Percentiles rank a stretch among this genome's conserved stretches.
Conservation (phyloP, 2,329 filamentous ascomycete genomes). For the Fusarium buharicum region DNA sequence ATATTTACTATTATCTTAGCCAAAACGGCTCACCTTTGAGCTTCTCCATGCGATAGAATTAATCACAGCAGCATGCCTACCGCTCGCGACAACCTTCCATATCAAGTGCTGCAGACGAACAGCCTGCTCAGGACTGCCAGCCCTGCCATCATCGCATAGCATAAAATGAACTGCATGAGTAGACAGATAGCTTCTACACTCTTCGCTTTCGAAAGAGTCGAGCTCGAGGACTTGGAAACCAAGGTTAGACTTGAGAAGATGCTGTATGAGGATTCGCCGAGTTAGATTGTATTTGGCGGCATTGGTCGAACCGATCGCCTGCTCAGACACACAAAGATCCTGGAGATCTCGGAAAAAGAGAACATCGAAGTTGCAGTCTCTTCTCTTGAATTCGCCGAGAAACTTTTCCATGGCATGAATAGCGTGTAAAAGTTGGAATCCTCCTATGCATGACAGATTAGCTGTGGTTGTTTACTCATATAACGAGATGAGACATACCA, state of each 20-base stretch:
- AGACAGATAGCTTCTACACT: conserved; percentile 66
- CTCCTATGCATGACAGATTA: conserved; percentile 53
- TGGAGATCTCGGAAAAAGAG: conserved; percentile 72
- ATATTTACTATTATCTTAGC: not conserved
- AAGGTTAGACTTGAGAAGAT: conserved; percentile 56
- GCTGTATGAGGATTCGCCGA: conserved; percentile 71
- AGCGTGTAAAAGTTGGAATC: conserved; percentile 77
- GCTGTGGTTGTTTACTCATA: not conserved
- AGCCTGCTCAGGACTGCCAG: conserved; percentile 49
- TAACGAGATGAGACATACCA: conserved; percentile 47
- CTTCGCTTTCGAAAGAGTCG: conserved; percentile 56
- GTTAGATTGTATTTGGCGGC: conserved; percentile 68
- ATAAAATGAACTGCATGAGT: conserved; percentile 70
- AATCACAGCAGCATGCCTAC: conserved; percentile 71
- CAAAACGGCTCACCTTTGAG: conserved; percentile 62
- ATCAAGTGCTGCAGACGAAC: conserved; percentile 55
- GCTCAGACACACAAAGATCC: conserved; percentile 64
- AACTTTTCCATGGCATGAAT: conserved; percentile 75
- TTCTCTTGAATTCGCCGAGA: conserved; percentile 66
- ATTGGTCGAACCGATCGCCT: conserved; percentile 10
- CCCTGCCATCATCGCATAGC: conserved; percentile 72
- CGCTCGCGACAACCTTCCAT: conserved; percentile 60
- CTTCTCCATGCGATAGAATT: conserved; percentile 72
- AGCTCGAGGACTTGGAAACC: conserved; percentile 55
- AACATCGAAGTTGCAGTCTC: conserved; percentile 77